Percentiles rank a stretch among this genome's conserved stretches.
Evolutionary conservation across 2,329 filamentous ascomycete genomes (phyloP).

Genomic region (Microdochium bolleyi): DNA sequence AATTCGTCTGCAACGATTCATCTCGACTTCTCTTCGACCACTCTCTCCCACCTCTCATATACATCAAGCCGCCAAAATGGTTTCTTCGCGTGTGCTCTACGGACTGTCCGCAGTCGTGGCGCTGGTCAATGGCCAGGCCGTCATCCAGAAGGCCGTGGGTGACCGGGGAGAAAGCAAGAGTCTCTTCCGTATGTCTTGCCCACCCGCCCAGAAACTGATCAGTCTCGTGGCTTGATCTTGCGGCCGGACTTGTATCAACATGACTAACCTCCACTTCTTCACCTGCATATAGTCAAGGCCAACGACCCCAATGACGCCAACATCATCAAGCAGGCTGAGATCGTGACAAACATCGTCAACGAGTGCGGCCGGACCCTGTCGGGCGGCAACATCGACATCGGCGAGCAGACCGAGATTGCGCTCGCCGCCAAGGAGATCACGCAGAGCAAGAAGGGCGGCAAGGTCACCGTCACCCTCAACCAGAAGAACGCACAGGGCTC

Average conservation of each 20-base stretch:
- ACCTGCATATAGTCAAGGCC: slow-evolving; percentile 7
- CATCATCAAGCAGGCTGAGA: slow-evolving; percentile 16
- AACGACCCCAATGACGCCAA: slow-evolving; percentile 12
- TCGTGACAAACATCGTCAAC: slow-evolving; percentile 25
- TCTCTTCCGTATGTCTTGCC: slow-evolving; percentile 15
- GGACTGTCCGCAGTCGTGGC: slow-evolving; percentile 12
- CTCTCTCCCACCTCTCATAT: neutral
- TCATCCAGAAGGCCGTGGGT: slow-evolving; percentile 20
- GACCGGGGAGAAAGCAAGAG: slow-evolving; percentile 15
- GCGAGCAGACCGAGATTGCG: slow-evolving; percentile 22
- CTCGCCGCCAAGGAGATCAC: slow-evolving; percentile 20
- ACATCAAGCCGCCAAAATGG: neutral
- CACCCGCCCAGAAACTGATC: too few species aligned
- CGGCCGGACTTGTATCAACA: slow-evolving; percentile 4
- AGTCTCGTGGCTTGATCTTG: too few species aligned
- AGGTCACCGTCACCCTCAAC: slow-evolving; percentile 39
- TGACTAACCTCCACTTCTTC: slow-evolving; percentile 14
- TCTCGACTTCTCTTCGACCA: too few species aligned
- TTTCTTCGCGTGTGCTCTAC: neutral
- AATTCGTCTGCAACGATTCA: too few species aligned
- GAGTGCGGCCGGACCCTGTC: slow-evolving; percentile 39
- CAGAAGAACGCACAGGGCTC: slow-evolving; percentile 28
- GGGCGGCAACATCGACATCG: slow-evolving; percentile 37
- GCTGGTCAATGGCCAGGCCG: slow-evolving; percentile 20
- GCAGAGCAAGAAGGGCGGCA: slow-evolving; percentile 35